phyloP scores from a whole-genome alignment of 495 filamentous ascomycete species.

The Xylaria venustula region DNA sequence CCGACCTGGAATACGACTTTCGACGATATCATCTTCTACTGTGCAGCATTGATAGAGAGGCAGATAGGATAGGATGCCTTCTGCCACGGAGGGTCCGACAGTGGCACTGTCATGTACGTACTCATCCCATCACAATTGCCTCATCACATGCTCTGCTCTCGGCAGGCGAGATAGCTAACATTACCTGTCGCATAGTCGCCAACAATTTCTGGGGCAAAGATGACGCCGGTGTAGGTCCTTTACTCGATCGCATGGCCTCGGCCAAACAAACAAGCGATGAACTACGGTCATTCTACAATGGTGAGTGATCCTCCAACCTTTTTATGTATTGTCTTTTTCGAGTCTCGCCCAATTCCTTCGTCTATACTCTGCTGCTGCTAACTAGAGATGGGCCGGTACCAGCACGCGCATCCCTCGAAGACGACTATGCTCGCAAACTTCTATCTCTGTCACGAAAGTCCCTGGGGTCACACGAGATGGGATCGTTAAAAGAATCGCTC shows the following conservation, averaged over 20 bases:
- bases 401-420: conserved; percentile 93
- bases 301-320: conserved; percentile 44
- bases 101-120: conserved; percentile 32
- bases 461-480: conserved; percentile 83
- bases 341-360: too few species aligned
- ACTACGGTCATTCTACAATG: conserved; percentile 83
- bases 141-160: background rate
- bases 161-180: background rate
- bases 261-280: conserved; percentile 96
- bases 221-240: conserved; percentile 88
- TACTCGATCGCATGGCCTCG: conserved; percentile 94
- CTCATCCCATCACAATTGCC: background rate
- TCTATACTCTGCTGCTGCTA: background rate
- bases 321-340: background rate
- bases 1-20: background rate
- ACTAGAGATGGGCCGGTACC: conserved; percentile 10
- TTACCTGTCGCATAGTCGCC: conserved; percentile 60
- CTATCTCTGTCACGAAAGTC: conserved; percentile 82
- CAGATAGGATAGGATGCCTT: conserved; percentile 23
- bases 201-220: conserved; percentile 99
- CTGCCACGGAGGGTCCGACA: conserved; percentile 32
- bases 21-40: background rate
- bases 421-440: conserved; percentile 95
- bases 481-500: conserved; percentile 77
- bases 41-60: background rate